Evolutionary conservation across 2,329 filamentous ascomycete genomes (phyloP), one percentile per base, ranked within the genome.

Genomic region (Verticillium nubilum): DNA sequence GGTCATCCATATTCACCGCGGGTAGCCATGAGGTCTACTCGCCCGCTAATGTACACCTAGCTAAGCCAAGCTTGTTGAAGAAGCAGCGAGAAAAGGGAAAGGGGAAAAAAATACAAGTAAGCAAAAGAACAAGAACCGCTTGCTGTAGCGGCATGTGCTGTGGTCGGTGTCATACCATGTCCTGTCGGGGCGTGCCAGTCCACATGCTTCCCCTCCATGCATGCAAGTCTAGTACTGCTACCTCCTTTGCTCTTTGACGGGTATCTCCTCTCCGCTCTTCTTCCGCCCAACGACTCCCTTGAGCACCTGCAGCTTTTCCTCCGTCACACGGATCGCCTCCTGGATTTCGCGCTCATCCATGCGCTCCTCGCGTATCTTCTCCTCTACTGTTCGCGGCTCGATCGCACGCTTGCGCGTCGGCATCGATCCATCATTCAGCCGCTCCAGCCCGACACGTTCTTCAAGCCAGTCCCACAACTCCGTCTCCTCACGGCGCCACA

Each of bases 381-480:
- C 86, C 66, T 87, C 83, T 26, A 84, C 76, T 2, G 86, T 79
- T 31, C 80, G 80, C 2, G 81, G 78, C n/a, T 57, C 37, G 28
- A 52, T 52, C 15, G 76, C 76, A 62, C 73, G 78, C 65, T 84
- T 81, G 53, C 81, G 77, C 60, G 73, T 67, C 60, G 70, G 72
- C 31, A 69, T 64, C 52, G 61, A 68, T 57, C 67, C 74, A 59
- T 76, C 80, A 65, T 72, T 75, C 64, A 83, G 74, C 60, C 77
- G 78, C 59, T 92, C 88, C 70, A 95, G 77, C 2, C 91, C 89
- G 1, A 92, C 87, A 19, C 93, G 83, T 67, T 96, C 91, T 72
- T 97, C 93, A 4, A 97, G 78, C 93, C 93, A 97, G 60, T 91
- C 88, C 93, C 93, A 97, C 10, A 97, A 77, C 67, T 95, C 91